A percentile compares a stretch with the other conserved stretches of the same genome.
phyloP scores from a whole-genome alignment of 495 filamentous ascomycete species.

The Copromyces sp. region DNA sequence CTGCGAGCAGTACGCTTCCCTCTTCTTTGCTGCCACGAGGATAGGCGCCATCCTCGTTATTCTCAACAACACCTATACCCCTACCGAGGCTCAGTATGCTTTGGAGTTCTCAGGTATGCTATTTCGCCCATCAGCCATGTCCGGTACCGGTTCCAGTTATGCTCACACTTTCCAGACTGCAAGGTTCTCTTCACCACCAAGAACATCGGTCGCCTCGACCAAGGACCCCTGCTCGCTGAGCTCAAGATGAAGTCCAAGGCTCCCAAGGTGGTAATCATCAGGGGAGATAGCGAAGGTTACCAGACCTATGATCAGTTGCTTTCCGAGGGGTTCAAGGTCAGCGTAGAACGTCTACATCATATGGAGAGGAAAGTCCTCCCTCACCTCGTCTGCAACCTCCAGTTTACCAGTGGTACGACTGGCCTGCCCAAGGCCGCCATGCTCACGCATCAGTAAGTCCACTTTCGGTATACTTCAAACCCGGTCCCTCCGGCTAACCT shows the following conservation, averaged over 20 bases:
- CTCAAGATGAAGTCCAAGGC: constrained; percentile 31
- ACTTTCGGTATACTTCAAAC: background rate
- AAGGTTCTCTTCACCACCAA: constrained; percentile 55
- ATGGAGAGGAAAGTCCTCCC: constrained; percentile 39
- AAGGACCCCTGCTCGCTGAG: constrained; percentile 41
- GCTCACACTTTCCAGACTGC: constrained; percentile 32
- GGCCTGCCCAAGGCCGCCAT: constrained; percentile 66
- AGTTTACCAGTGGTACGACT: constrained; percentile 63
- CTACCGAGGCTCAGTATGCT: constrained; percentile 51
- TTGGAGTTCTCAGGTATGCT: constrained; percentile 51
- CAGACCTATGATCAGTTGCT: constrained; percentile 43
- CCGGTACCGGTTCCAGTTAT: background rate
- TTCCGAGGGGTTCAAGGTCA: constrained; percentile 32
- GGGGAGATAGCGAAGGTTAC: constrained; percentile 40
- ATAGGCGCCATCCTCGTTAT: constrained; percentile 61
- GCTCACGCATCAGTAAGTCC: constrained; percentile 55
- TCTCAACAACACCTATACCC: constrained; percentile 63
- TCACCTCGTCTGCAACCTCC: constrained; percentile 57
- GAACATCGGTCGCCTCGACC: constrained; percentile 47
- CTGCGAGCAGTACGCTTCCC: constrained; percentile 56
- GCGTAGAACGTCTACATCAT: constrained; percentile 20
- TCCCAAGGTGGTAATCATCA: constrained; percentile 44
- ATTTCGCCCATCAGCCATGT: background rate
- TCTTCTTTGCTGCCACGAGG: constrained; percentile 57
- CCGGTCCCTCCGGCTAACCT: background rate